Evolutionary conservation across 2,329 filamentous ascomycete genomes (phyloP), one percentile per base, ranked within the genome.

Genomic region (Podosphaera fusca): DNA sequence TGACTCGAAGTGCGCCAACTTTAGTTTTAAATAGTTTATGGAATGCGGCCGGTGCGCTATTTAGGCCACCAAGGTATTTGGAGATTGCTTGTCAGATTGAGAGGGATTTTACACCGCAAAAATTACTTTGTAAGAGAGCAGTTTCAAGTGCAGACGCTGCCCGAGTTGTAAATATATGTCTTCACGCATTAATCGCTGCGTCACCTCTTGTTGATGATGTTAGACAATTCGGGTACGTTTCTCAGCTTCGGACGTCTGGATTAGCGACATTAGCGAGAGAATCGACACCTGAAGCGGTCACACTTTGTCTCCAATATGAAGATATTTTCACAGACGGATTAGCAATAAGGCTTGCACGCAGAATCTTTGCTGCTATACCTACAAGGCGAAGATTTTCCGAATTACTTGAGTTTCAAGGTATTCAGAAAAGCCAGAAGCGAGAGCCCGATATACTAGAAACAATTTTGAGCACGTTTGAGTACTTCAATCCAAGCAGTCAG

Each of bases 1-100:
- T 83, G 66, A 79, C 75, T 4, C 72, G 77, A 54, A 73, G 75
- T 47, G 73, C 75, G 14, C 77, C 79, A 3, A 77, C 70, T 52
- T 65, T 82, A 29, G 78, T 83, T 1, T 75, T 82, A 55, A 76
- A 82, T 63, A 80, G 78, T 62, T 70, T 84, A 4, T 85, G 81
- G 81, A 71, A 78, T 60, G 77, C 78, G 4, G 72, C 79, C 1
- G 75, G 73, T 6, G 72, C 72, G 52, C 69, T 84, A 3, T 84
- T 82, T 61, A 69, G 72, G n/a, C 73, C 77, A 1, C 77, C 79
- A 1, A 58, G 62, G 47, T 59, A 61, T 42, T 49, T 67, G 34
- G 62, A 63, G 36, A 55, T 55, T 34, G 56, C 56, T 2, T 60
- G 61, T 54, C 64, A 66, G 12, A 64, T 62, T 63, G 58, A 57